A percentile compares a stretch with the other conserved stretches of the same genome.
Evolutionary conservation across 2,329 filamentous ascomycete genomes (phyloP).

Genomic region (Verticillium albo-atrum): DNA sequence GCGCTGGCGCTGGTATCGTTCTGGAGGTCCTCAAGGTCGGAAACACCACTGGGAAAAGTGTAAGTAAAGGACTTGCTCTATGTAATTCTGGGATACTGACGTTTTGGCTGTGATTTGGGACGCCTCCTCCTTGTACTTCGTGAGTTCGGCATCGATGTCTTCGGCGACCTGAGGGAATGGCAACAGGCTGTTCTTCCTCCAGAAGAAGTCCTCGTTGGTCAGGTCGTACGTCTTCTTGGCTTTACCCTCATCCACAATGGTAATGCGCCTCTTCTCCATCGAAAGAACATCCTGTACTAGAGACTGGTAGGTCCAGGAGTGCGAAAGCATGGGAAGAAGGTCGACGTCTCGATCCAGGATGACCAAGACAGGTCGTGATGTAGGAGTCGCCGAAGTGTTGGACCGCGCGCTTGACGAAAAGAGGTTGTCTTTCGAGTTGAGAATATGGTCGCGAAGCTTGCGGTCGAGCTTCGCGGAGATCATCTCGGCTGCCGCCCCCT

Average conservation of each 20-base stretch:
- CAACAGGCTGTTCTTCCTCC: conserved; percentile 83
- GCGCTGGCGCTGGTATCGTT: conserved; percentile 86
- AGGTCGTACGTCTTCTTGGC: conserved; percentile 89
- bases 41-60: conserved; percentile 54
- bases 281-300: conserved; percentile 63
- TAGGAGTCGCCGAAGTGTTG: conserved; percentile 54
- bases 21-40: conserved; percentile 86
- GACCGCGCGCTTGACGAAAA: conserved; percentile 67
- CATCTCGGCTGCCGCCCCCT: conserved; percentile 87
- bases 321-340: conserved; percentile 95
- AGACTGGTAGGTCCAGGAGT: conserved; percentile 80
- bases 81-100: not conserved
- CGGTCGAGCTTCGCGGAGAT: conserved; percentile 91
- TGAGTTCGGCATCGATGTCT: conserved; percentile 90
- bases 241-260: conserved; percentile 75
- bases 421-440: conserved; percentile 97
- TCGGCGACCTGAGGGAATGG: conserved; percentile 96
- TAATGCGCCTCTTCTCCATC: conserved; percentile 80
- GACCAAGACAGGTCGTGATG: conserved; percentile 81
- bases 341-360: conserved; percentile 95
- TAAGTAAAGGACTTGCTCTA: no score
- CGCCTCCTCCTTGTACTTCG: conserved; percentile 92
- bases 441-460: conserved; percentile 90
- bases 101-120: conserved; percentile 94
- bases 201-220: conserved; percentile 90